Conservation (phyloP, 2,329 filamentous ascomycete species). For the Chrysoporthe austroafricana region DNA sequence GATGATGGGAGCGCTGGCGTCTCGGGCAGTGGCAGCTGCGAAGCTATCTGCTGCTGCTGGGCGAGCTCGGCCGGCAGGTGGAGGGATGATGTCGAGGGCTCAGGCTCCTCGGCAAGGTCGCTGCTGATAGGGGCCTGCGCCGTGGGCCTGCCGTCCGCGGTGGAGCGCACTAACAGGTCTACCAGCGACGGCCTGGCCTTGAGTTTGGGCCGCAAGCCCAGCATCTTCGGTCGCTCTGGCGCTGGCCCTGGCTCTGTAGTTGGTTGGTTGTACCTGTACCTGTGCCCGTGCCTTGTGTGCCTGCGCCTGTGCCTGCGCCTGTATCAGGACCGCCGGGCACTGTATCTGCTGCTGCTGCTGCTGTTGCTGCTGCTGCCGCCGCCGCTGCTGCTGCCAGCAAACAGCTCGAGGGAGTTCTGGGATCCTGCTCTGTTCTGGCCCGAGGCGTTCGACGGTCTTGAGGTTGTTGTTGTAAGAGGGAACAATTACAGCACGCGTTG, state of each 20-base stretch:
- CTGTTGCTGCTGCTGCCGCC: neutral
- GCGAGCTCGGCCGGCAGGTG: slow-evolving; percentile 30
- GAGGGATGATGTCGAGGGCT: slow-evolving; percentile 35
- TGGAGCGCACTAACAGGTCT: slow-evolving; percentile 51
- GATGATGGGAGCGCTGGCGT: slow-evolving; percentile 40
- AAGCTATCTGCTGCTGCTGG: slow-evolving; percentile 39
- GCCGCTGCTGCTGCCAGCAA: neutral
- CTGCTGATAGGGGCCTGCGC: slow-evolving; percentile 15
- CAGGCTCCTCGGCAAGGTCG: slow-evolving; percentile 16
- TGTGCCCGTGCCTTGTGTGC: neutral
- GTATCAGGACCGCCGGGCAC: too few relatives aligned
- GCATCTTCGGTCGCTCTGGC: slow-evolving; percentile 38
- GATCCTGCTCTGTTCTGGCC: neutral
- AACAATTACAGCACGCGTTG: too few relatives aligned
- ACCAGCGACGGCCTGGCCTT: slow-evolving; percentile 58
- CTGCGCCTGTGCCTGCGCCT: slow-evolving; percentile 2
- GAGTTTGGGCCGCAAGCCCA: slow-evolving; percentile 54
- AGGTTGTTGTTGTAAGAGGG: neutral
- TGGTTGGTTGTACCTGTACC: neutral
- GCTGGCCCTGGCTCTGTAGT: neutral
- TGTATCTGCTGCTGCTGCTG: neutral
- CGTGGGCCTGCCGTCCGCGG: slow-evolving; percentile 31
- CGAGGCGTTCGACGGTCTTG: neutral
- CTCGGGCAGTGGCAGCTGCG: slow-evolving; percentile 46
- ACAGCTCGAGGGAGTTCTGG: neutral